phyloP scores from a whole-genome alignment of 2,329 filamentous ascomycete species.

The Colletotrichum melonis region DNA sequence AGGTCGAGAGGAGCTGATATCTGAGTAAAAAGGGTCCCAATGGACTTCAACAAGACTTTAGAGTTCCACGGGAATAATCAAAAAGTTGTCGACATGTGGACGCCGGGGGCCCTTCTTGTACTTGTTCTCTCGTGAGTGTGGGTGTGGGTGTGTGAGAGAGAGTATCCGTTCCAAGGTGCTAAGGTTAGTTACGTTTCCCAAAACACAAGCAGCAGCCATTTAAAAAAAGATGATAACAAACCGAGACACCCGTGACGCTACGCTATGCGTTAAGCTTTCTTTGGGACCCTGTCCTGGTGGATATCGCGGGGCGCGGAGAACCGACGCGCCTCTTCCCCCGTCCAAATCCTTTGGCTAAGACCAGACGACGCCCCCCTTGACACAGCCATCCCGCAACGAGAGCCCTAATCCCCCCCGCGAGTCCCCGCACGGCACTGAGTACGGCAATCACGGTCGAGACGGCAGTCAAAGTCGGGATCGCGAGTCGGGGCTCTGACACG shows the following conservation, averaged over 20 bases:
- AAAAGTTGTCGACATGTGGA: background rate
- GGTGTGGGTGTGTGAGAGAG: too few relatives aligned
- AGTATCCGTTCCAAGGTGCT: too few relatives aligned
- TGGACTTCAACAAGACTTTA: background rate
- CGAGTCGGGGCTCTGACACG: conserved; percentile 16
- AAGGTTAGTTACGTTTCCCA: background rate
- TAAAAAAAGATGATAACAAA: background rate
- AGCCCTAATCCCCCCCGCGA: background rate
- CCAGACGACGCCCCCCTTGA: conserved; percentile 1
- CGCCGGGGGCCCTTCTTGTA: conserved; percentile 8
- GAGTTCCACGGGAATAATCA: conserved; percentile 6
- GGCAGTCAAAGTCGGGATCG: conserved; percentile 24
- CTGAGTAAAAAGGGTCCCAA: background rate
- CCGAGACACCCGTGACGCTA: conserved; percentile 10
- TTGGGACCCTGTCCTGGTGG: conserved; percentile 15
- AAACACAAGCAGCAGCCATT: background rate
- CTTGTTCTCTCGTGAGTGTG: background rate
- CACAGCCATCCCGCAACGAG: background rate
- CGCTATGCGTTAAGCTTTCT: conserved; percentile 17
- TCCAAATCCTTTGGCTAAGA: background rate
- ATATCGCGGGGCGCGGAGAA: conserved; percentile 19
- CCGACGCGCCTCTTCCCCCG: background rate
- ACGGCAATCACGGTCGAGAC: conserved; percentile 24
- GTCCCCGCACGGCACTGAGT: conserved; percentile 25
- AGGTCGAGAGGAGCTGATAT: background rate